Evolutionary conservation across 257 asterid genomes (phyloP), one percentile per base, ranked within the genome.

Genomic region (Buddleja alternifolia): DNA sequence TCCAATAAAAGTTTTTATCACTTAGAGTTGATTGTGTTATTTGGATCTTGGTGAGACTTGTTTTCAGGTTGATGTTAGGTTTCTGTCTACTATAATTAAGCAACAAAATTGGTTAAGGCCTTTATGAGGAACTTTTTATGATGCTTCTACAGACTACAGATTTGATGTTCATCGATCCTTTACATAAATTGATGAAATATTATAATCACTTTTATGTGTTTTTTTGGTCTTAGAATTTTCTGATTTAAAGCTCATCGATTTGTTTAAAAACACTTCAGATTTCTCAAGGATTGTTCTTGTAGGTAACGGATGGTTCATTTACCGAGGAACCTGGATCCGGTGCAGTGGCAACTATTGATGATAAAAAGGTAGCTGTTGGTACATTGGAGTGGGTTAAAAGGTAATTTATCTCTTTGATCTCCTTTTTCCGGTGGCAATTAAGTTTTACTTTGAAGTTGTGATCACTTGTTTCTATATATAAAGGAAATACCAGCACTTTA

Each of bases 251-350:
- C 42, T 36, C 45, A 40, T 63, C 66, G 58, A 19, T 53, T 34
- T 50, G 62, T 46, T 54, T 14, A 47, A 69, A 44, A 46, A 52
- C 29, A 23, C 36, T 63, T 47, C 59, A 52, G 52, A 69, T 45
- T 59, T 50, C 60, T 40, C 20, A 21, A 54, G 34, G 34, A 53
- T 71, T 69, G 39, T 78, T 60, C 63, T 75, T 83, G 78, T 82
- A 93, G 98, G 90, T 78, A 39, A 75, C 37, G 8, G 98, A 88
- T 73, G 97, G 98, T 77, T 83, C 99, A 72, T 94, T 78, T 69
- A 75, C 69, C 44, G 99, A 94, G 88, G 99, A 94, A 78, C 97
- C 99, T 53, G 99, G 97, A 66, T 94, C 97, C 66, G 99, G 99
- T 82, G 99, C 97, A 10, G 88, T 84, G 51, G 99, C 97, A 70